These are phyloP conservation scores for Priceomyces melissophilus DNA, from an alignment of 805 yeast species.

Conservation along the genomic window DNA sequence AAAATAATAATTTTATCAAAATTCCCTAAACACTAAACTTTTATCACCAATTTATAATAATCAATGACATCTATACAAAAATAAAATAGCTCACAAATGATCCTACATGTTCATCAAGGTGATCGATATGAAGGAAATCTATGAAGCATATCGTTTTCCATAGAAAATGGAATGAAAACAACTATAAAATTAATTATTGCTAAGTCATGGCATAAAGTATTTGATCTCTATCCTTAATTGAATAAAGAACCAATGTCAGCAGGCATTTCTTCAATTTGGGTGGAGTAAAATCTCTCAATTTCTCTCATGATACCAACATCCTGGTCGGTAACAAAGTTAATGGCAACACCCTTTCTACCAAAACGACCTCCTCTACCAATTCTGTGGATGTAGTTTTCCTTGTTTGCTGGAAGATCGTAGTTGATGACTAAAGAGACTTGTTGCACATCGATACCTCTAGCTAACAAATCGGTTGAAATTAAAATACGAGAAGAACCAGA, in stretches of 20 bases:
- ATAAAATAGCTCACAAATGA: too few species aligned
- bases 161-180: too few species aligned
- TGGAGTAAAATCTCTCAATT: slow-evolving; percentile 85
- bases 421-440: slow-evolving; percentile 93
- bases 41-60: background rate
- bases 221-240: slow-evolving; percentile 22
- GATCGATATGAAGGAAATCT: too few species aligned
- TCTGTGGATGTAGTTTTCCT: slow-evolving; percentile 94
- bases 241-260: slow-evolving; percentile 56
- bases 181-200: too few species aligned
- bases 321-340: slow-evolving; percentile 82
- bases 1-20: background rate
- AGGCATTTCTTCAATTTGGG: slow-evolving; percentile 93
- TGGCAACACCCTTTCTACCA: slow-evolving; percentile 98
- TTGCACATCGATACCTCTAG: slow-evolving; percentile 97
- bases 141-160: too few species aligned
- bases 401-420: slow-evolving; percentile 86
- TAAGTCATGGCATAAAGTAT: background rate
- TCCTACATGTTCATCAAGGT: too few species aligned
- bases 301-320: slow-evolving; percentile 76
- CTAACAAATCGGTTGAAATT: slow-evolving; percentile 93
- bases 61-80: too few species aligned
- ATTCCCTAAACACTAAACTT: background rate
- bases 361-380: slow-evolving; percentile 98
- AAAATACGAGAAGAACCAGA: slow-evolving; percentile 90